Conservation (phyloP, 768 basidiomycete genomes). For the Porphyrellus cyaneotinctus region DNA sequence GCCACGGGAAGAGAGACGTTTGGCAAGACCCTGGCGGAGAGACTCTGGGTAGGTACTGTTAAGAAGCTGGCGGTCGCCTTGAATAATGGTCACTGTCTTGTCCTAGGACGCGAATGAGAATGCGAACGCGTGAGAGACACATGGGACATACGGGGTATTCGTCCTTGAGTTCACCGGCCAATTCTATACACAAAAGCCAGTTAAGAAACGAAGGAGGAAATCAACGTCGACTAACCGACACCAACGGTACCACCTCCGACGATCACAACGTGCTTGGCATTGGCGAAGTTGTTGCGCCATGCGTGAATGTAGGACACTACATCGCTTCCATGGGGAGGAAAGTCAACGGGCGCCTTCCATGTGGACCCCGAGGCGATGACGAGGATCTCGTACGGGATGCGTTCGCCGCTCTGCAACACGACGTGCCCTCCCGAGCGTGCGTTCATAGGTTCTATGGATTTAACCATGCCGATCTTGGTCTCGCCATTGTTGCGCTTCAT, state of each 20-base stretch:
- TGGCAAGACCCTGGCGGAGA: constrained; percentile 46
- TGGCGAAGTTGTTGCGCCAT: constrained; percentile 32
- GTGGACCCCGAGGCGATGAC: constrained; percentile 56
- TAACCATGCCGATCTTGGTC: constrained; percentile 32
- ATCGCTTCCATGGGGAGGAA: constrained; percentile 37
- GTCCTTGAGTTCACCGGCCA: constrained; percentile 44
- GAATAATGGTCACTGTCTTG: constrained; percentile 58
- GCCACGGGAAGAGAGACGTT: constrained; percentile 39
- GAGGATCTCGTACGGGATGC: constrained; percentile 49
- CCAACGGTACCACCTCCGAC: constrained; percentile 58
- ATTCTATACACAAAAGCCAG: constrained; percentile 29
- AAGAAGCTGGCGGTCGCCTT: constrained; percentile 48
- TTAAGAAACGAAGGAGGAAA: neutral
- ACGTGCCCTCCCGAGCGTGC: constrained; percentile 43
- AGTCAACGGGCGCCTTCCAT: constrained; percentile 47
- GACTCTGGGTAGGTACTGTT: constrained; percentile 52
- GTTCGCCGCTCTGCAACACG: constrained; percentile 46
- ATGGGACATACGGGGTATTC: constrained; percentile 34
- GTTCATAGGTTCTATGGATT: constrained; percentile 36
- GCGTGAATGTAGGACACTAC: constrained; percentile 28
- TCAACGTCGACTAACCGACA: constrained; percentile 34
- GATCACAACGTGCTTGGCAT: constrained; percentile 42
- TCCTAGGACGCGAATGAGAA: constrained; percentile 17
- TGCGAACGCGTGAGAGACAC: neutral
- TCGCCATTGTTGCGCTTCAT: constrained; percentile 43